Conservation (phyloP, 441 rosid species). For the Gossypium trilobum region DNA sequence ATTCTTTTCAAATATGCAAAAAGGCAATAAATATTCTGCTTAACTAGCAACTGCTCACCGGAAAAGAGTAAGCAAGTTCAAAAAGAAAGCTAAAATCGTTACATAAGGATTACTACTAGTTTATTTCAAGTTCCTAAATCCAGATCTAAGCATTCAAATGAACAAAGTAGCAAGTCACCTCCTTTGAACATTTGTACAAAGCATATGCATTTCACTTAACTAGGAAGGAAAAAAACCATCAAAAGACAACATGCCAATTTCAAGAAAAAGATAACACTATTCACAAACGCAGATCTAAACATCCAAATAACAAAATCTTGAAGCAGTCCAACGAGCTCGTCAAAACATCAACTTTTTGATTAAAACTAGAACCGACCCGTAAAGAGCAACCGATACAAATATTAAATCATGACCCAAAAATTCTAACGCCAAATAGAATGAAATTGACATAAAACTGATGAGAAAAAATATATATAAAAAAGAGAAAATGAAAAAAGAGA, state of each 20-base stretch:
- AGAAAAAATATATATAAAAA: background rate
- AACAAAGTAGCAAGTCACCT: background rate
- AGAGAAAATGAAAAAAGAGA: constrained; percentile 17
- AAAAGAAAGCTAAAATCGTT: background rate
- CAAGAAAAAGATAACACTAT: constrained; percentile 1
- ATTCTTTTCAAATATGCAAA: background rate
- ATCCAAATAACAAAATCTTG: constrained; percentile 7
- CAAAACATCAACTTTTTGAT: background rate
- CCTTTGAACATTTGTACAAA: background rate
- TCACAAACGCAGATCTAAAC: constrained; percentile 4
- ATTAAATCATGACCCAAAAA: background rate
- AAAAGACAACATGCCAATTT: background rate
- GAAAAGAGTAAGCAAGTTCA: background rate
- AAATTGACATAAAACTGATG: background rate
- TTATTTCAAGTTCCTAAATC: background rate
- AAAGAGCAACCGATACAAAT: background rate
- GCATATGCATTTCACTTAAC: background rate
- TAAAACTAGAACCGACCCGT: background rate
- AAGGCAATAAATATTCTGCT: background rate
- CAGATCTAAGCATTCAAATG: constrained; percentile 8
- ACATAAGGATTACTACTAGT: background rate
- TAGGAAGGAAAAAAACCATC: background rate
- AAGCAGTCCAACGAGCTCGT: background rate
- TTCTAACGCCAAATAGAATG: background rate
- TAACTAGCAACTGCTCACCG: background rate